These are phyloP conservation scores for Dryas octopetala DNA, from an alignment of 306 rosid species.

Conservation along the genomic window DNA sequence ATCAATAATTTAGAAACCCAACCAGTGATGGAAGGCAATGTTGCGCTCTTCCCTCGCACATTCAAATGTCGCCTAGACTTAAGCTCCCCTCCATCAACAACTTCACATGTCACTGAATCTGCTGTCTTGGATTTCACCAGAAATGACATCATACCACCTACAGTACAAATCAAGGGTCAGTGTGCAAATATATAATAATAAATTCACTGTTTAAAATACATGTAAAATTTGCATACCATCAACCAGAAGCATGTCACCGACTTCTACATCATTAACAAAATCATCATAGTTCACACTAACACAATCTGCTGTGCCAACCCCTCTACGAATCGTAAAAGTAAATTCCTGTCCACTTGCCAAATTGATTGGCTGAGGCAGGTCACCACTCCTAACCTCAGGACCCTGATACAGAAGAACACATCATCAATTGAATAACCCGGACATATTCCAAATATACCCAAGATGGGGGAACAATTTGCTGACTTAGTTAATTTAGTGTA, in stretches of 20 bases:
- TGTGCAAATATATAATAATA: background rate
- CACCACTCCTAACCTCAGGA: constrained; percentile 97
- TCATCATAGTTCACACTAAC: constrained; percentile 96
- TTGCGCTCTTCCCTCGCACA: constrained; percentile 98
- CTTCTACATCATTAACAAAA: constrained; percentile 87
- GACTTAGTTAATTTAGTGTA: background rate
- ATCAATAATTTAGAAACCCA: constrained; percentile 26
- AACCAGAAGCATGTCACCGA: constrained; percentile 85
- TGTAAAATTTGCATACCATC: constrained; percentile 51
- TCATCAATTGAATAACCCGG: background rate
- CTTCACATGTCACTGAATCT: constrained; percentile 93
- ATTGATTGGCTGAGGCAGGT: constrained; percentile 72
- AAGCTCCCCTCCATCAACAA: constrained; percentile 97
- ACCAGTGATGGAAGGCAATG: constrained; percentile 98
- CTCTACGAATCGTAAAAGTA: constrained; percentile 82
- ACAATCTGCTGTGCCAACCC: constrained; percentile 73
- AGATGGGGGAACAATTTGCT: background rate
- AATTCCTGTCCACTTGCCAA: constrained; percentile 73
- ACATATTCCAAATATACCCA: background rate
- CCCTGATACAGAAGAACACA: constrained; percentile 48
- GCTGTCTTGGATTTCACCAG: constrained; percentile 73
- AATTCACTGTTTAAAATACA: background rate
- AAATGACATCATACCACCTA: constrained; percentile 99
- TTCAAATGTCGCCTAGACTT: constrained; percentile 91
- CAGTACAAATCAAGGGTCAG: constrained; percentile 34